phyloP scores from a whole-genome alignment of 202 grass and related monocot species.

The Schoenoplectus triqueter region DNA sequence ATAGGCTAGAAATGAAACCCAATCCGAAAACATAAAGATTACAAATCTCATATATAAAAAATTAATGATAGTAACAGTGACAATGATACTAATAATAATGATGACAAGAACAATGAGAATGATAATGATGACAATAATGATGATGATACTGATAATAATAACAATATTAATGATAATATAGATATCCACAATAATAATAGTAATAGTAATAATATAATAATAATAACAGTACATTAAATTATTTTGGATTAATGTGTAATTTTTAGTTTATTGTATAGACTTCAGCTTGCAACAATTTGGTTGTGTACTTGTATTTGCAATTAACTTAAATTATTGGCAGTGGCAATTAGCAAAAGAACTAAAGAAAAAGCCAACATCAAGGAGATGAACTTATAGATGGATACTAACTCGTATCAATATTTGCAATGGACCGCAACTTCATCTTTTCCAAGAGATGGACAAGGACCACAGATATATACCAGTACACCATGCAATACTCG shows the following conservation, averaged over 20 bases:
- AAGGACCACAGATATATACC: slow-evolving; percentile 88
- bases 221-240: too few species aligned
- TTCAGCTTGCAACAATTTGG: background rate
- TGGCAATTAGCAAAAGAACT: slow-evolving; percentile 21
- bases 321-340: background rate
- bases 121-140: too few species aligned
- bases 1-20: too few species aligned
- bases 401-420: slow-evolving; percentile 69
- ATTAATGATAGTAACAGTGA: too few species aligned
- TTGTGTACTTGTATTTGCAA: slow-evolving; percentile 10
- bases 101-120: too few species aligned
- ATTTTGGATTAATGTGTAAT: background rate
- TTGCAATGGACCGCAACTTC: slow-evolving; percentile 67
- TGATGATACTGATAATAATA: too few species aligned
- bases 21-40: too few species aligned
- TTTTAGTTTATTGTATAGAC: background rate
- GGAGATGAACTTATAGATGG: slow-evolving; percentile 14
- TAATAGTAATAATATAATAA: too few species aligned
- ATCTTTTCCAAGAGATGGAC: slow-evolving; percentile 84
- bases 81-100: too few species aligned
- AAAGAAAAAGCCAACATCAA: background rate
- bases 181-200: too few species aligned
- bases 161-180: too few species aligned
- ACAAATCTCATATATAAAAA: too few species aligned
- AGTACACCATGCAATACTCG: slow-evolving; percentile 98